Evolutionary conservation across 2,329 filamentous ascomycete genomes (phyloP), one percentile per base, ranked within the genome.

Genomic region (Myriosclerotinia duriaeana): DNA sequence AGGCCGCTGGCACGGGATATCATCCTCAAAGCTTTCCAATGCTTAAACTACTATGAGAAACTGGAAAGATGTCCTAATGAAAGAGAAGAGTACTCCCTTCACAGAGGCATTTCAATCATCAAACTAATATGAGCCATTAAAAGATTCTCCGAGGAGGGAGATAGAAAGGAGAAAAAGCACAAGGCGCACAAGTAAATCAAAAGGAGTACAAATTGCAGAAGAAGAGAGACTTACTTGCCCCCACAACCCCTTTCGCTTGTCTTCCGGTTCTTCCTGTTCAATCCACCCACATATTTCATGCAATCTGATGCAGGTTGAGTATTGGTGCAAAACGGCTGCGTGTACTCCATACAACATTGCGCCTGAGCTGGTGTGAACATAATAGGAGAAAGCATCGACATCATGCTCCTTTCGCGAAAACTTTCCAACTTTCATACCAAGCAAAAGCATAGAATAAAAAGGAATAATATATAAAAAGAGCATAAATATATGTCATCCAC

Each of bases 381-480:
- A 7, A 22, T 12, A 50, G 46, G 44, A 60, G 44, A 50, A 22
- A 38, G 36, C 30, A 11, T 38, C 12, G 42, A 60, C 30, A 60
- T 17, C 44, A 38, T 50, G 8, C 8, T 20, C 17, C 38, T 15
- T 53, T 53, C 17, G 34, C 20, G 50, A 22, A 44, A 26, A n/a
- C 14, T 62, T 52, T 55, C 36, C 38, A 56, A 44, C 50, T 55
- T 64, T 42, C 42, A 26, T 58, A 38, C 53, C 53, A 40, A 48
- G 53, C 34, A n/a, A 17, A 22, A 11, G 17, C 38, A 22, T 44
- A 26, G 40, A 11, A 36, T 3, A 46, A 34, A 7, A 36, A 8
- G 36, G 50, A 46, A 46, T 15, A 64, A 58, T 56, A 46, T 58
- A 58, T 46, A 42, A 59, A 65, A 22, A 34, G 11, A 59, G 26